Evolutionary conservation across 2,329 filamentous ascomycete species (phyloP).

Genomic region (Aspergillus fructus): DNA sequence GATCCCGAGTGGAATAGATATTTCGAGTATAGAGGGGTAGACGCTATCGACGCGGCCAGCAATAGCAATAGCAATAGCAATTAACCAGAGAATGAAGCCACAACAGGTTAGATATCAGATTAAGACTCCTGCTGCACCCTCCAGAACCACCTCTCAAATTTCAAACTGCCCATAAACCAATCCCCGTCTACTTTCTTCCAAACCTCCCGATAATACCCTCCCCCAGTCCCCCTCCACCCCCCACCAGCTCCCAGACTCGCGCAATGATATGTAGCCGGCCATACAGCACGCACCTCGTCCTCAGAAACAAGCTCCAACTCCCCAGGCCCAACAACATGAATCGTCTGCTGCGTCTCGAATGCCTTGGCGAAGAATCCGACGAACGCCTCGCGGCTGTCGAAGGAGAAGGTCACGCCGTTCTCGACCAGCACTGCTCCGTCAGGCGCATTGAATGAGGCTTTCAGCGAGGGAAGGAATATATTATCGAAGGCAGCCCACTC

Average conservation of each 20-base stretch:
- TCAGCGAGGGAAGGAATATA: background rate
- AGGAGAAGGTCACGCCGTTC: background rate
- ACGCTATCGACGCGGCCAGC: slow-evolving; percentile 15
- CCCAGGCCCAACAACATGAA: slow-evolving; percentile 2
- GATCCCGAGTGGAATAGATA: slow-evolving; percentile 38
- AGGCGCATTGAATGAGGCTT: background rate
- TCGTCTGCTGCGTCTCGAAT: slow-evolving; percentile 4
- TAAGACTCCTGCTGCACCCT: background rate
- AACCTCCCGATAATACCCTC: slow-evolving; percentile 5
- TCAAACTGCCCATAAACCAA: background rate
- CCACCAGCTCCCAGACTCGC: background rate
- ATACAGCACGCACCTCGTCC: background rate
- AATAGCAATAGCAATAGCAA: no score
- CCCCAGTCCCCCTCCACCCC: background rate
- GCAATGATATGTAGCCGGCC: background rate
- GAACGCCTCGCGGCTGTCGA: background rate
- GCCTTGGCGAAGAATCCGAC: background rate
- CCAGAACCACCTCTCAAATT: background rate
- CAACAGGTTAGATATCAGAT: no score
- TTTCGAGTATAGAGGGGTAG: slow-evolving; percentile 41
- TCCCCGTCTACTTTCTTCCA: background rate
- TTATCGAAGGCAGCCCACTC: background rate
- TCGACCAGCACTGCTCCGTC: background rate
- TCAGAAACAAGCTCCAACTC: background rate
- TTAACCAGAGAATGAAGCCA: no score